phyloP scores from a whole-genome alignment of 768 basidiomycete species.

The Mycena chlorophos region DNA sequence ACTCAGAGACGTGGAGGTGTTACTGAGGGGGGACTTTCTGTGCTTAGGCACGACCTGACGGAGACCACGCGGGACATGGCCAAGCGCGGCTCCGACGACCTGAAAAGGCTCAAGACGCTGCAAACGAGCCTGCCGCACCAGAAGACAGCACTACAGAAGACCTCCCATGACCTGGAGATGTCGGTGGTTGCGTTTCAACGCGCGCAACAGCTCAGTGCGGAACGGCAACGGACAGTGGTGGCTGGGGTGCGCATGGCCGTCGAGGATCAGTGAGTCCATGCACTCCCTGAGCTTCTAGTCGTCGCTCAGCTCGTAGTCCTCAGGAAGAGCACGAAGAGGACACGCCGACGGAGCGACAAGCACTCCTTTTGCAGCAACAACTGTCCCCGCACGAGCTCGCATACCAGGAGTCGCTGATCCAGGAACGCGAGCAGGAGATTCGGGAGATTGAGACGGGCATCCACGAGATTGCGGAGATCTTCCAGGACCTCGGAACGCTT shows the following conservation, averaged over 20 bases:
- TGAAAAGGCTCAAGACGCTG: constrained; percentile 82
- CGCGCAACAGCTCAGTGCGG: constrained; percentile 87
- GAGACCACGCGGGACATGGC: constrained; percentile 94
- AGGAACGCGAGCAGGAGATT: constrained; percentile 93
- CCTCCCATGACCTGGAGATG: constrained; percentile 88
- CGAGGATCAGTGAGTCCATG: constrained; percentile 52
- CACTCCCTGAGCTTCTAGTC: constrained; percentile 6
- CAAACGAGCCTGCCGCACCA: constrained; percentile 66
- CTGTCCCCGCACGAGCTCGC: constrained; percentile 91
- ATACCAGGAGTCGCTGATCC: constrained; percentile 92
- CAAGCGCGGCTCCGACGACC: constrained; percentile 88
- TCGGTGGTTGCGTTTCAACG: constrained; percentile 91
- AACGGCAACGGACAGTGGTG: constrained; percentile 86
- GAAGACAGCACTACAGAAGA: constrained; percentile 86
- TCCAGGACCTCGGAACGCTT: constrained; percentile 91
- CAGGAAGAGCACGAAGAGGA: constrained; percentile 39
- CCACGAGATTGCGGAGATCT: constrained; percentile 94
- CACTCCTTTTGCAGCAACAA: constrained; percentile 66
- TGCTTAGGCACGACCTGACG: constrained; percentile 86
- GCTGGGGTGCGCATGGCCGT: constrained; percentile 83
- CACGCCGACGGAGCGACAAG: constrained; percentile 64
- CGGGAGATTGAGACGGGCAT: constrained; percentile 96
- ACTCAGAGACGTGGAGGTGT: background rate
- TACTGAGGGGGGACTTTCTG: background rate
- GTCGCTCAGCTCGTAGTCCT: background rate